Base-by-base conservation (phyloP, 1,284 basidiomycete species). In the Tylopilus sp. region DNA sequence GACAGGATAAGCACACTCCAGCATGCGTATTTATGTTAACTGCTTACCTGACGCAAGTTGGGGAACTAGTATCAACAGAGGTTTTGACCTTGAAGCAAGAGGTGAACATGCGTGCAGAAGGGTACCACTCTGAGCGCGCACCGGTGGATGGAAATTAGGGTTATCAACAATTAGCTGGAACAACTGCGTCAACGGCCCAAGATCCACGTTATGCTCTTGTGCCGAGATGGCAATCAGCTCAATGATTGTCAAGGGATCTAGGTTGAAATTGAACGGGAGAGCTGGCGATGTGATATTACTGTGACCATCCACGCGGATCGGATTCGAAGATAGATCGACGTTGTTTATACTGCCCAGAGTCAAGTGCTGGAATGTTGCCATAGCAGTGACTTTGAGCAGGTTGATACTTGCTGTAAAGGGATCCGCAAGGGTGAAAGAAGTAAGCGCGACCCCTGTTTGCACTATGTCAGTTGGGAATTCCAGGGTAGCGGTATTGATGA, bases 331-430 rank as follows among this genome's bases (percentile, higher is more conserved):
- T 37, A 75, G 52, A 54, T 82, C 78, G 18, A 76, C 71, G 38
- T 74, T 70, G 48, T 84, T 71, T 58, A 90, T 84, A 25, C 64
- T 74, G 13, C 83, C 83, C 12, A 86, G 60, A 1, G 73, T 71
- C 31, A 85, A 57, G 43, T 73, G 72, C 30, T 76, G 72, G 68
- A 76, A 82, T 2, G 72, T 77, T 0, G 79, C 87, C 3, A 66
- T 74, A 1, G 85, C 79, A 10, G 69, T 70, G n/a, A 90, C 70
- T 48, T 71, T 64, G 29, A 85, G 60, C 16, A 90, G 64, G 62
- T 84, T 87, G 64, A 90, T 81, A 57, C 80, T 81, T 11, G 87
- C 86, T 0, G 85, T 88, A 69, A 90, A 90, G 2, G 87, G 86
- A 59, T 90, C 91, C 13, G 71, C 69, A 38, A 90, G 71, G 2